Evolutionary conservation across 768 basidiomycete genomes (phyloP).

Genomic region (Pisolithus tinctorius): DNA sequence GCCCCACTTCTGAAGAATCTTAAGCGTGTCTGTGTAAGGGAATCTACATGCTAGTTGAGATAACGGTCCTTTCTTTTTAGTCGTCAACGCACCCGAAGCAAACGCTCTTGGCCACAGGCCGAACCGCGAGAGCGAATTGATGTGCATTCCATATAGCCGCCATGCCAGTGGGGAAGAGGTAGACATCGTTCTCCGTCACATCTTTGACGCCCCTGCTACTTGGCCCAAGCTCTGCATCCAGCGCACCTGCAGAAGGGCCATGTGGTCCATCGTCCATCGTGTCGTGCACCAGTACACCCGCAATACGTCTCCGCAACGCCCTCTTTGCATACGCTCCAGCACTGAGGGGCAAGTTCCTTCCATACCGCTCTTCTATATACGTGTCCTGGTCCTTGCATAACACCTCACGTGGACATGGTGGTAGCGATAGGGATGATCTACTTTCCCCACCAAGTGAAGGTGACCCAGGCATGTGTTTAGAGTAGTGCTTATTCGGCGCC

Average conservation of each 20-base stretch:
- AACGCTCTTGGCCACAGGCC: slow-evolving; percentile 69
- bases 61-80: background rate
- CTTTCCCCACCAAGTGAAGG: slow-evolving; percentile 2
- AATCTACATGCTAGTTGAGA: slow-evolving; percentile 48
- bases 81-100: slow-evolving; percentile 82
- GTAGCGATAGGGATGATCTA: slow-evolving; percentile 5
- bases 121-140: slow-evolving; percentile 48
- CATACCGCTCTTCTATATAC: slow-evolving; percentile 94
- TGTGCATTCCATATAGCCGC: slow-evolving; percentile 91
- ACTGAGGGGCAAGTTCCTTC: slow-evolving; percentile 74
- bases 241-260: slow-evolving; percentile 37
- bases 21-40: slow-evolving; percentile 92
- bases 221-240: slow-evolving; percentile 46
- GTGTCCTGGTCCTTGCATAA: slow-evolving; percentile 56
- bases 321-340: slow-evolving; percentile 78
- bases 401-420: slow-evolving; percentile 30
- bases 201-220: slow-evolving; percentile 62
- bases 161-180: slow-evolving; percentile 86
- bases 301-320: slow-evolving; percentile 81
- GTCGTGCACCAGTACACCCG: slow-evolving; percentile 75
- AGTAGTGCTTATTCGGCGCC: slow-evolving; percentile 54
- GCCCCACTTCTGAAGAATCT: slow-evolving; percentile 93
- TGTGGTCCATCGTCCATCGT: slow-evolving; percentile 23
- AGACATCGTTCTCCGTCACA: slow-evolving; percentile 84
- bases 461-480: slow-evolving; percentile 17